Evolutionary conservation across 2,329 filamentous ascomycete genomes (phyloP), one percentile per base, ranked within the genome.

Genomic region (Exophiala sp.): DNA sequence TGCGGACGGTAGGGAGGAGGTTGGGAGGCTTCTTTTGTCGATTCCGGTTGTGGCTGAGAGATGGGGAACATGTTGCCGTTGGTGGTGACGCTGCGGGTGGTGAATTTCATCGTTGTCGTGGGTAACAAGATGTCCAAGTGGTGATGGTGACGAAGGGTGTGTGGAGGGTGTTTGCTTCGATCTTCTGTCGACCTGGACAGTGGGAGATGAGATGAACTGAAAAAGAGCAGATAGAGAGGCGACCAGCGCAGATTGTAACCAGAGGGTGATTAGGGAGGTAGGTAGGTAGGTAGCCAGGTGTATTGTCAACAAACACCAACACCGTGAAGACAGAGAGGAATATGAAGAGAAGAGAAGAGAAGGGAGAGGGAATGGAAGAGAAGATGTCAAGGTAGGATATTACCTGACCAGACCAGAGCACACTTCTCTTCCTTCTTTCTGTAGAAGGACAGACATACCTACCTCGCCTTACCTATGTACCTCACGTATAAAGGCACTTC

Each of bases 31-130:
- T 46, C 23, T 7, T 24, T 30, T 27, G 50, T 43, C 11, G 41
- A 24, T 23, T 5, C 7, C 11, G 43, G 10, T 37, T 41, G 48
- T 16, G 34, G 39, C 2, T 45, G 40, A n/a, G 50, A 54, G 45
- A 56, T 56, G 23, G 46, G 48, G 24, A 56, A 56, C 22, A 32
- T 48, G 16, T 53, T 46, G 48, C 48, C 37, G 3, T n/a, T n/a
- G n/a, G 43, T 18, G 40, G 41, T 50, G 34, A 43, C 41, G 19
- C 45, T 35, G 29, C 54, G 54, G 10, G 46, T 46, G 27, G 47
- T 49, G 38, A 54, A 46, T 35, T 35, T 45, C 54, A 54, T 56
- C n/a, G 42, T 42, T 7, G 29, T 7, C 11, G 29, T 7, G 11
- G 29, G 11, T 13, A 32, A n/a, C 14, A 18, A 23, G 5, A 40